A percentile compares a stretch with the other conserved stretches of the same genome.
These are phyloP conservation scores for Saturnispora dispora DNA, from an alignment of 805 yeast species.

Conservation along the genomic window DNA sequence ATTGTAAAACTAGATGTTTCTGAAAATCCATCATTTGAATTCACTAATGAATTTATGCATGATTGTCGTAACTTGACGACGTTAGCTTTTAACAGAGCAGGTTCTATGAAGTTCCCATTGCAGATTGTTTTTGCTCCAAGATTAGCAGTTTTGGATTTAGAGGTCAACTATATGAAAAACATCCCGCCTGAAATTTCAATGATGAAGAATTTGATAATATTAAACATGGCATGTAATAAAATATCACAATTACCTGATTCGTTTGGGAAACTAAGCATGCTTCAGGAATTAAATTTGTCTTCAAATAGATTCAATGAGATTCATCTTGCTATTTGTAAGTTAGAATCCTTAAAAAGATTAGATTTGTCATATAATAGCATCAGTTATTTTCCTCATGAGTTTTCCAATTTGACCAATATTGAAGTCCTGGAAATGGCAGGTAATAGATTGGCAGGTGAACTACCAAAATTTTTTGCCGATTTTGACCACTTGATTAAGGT, in stretches of 20 bases:
- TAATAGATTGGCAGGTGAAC: constrained; percentile 45
- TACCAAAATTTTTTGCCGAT: constrained; percentile 45
- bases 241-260: constrained; percentile 51
- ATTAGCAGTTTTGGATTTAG: constrained; percentile 60
- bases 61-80: constrained; percentile 60
- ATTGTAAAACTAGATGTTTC: constrained; percentile 77
- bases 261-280: constrained; percentile 44
- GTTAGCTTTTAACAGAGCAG: constrained; percentile 61
- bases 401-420: constrained; percentile 50
- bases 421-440: constrained; percentile 68
- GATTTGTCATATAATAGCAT: constrained; percentile 80
- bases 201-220: constrained; percentile 43
- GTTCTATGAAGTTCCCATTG: constrained; percentile 65
- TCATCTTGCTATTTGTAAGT: constrained; percentile 57
- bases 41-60: constrained; percentile 82
- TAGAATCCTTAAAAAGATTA: constrained; percentile 51
- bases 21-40: constrained; percentile 73
- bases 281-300: constrained; percentile 61
- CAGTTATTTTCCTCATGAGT: constrained; percentile 46
- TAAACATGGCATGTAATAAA: constrained; percentile 71
- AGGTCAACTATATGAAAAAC: constrained; percentile 64
- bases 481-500: constrained; percentile 54
- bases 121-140: constrained; percentile 63
- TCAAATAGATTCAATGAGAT: constrained; percentile 61
- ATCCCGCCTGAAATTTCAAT: constrained; percentile 50